Conservation (phyloP, 2,329 filamentous ascomycete species). For the Tolypocladium ovalisporum region DNA sequence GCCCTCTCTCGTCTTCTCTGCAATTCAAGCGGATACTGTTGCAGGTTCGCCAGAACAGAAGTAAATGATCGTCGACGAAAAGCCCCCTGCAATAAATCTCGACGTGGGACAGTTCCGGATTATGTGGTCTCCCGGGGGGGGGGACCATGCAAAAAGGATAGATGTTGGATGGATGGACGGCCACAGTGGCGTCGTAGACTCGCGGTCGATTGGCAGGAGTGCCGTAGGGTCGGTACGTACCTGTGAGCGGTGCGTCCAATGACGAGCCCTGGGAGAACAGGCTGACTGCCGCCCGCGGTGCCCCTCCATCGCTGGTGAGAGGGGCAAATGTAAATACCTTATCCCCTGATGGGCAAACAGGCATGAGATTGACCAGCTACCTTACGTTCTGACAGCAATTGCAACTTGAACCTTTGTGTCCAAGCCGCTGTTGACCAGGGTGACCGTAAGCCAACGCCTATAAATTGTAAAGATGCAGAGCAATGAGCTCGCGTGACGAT, state of each 20-base stretch:
- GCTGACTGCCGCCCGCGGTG: background rate
- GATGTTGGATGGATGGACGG: background rate
- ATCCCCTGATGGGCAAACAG: background rate
- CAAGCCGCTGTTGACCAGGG: background rate
- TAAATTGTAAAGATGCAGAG: background rate
- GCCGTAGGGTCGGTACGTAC: background rate
- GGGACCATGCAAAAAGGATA: background rate
- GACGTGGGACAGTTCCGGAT: conserved; percentile 1
- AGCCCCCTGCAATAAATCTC: background rate
- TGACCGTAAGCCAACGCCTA: background rate
- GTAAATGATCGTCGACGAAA: background rate
- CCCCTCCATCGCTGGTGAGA: background rate
- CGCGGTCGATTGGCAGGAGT: background rate
- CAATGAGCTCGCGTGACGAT: background rate
- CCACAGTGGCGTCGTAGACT: background rate
- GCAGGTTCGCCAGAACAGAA: background rate
- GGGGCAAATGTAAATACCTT: background rate
- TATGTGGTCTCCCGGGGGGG: conserved; percentile 7
- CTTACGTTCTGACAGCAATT: background rate
- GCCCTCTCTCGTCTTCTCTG: background rate
- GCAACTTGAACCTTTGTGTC: background rate
- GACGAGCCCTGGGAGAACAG: background rate
- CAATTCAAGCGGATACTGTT: background rate
- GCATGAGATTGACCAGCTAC: background rate
- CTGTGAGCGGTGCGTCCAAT: background rate